A percentile compares a stretch with the other conserved stretches of the same genome.
Conservation (phyloP, 2,329 filamentous ascomycete species). For the Fusarium virguliforme region DNA sequence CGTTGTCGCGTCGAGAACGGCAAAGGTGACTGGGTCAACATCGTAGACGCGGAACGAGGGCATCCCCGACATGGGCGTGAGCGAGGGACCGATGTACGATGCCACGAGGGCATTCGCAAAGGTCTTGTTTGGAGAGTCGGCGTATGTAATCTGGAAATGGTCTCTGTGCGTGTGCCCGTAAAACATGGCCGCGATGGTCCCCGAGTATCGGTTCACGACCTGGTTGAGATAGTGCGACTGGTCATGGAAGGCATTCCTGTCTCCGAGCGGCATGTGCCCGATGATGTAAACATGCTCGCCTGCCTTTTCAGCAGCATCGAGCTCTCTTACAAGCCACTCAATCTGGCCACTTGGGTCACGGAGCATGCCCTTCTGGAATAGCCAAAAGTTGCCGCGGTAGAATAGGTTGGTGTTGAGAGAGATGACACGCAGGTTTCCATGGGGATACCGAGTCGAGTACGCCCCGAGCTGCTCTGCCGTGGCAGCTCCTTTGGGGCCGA, state of each 20-base stretch:
- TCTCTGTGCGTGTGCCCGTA: conserved; percentile 73
- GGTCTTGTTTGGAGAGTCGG: conserved; percentile 61
- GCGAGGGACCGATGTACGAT: conserved; percentile 69
- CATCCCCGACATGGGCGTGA: conserved; percentile 70
- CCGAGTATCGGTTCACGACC: conserved; percentile 68
- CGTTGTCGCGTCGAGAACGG: conserved; percentile 67
- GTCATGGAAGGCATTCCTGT: conserved; percentile 67
- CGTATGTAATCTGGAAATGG: conserved; percentile 71
- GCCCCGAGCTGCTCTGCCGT: conserved; percentile 62
- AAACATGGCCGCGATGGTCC: conserved; percentile 70
- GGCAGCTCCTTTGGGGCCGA: conserved; percentile 55
- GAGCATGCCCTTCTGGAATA: conserved; percentile 67
- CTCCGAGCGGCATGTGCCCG: conserved; percentile 70
- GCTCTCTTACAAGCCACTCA: conserved; percentile 68
- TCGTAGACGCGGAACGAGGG: conserved; percentile 73
- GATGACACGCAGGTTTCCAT: conserved; percentile 69
- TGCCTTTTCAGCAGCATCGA: conserved; percentile 67
- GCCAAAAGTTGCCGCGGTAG: conserved; percentile 72
- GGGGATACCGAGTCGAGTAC: conserved; percentile 65
- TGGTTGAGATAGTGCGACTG: conserved; percentile 68
- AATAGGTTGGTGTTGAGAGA: conserved; percentile 74
- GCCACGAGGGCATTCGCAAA: conserved; percentile 63
- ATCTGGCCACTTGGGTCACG: conserved; percentile 68
- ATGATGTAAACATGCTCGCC: conserved; percentile 71
- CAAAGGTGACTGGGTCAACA: conserved; percentile 71